A percentile compares a stretch with the other conserved stretches of the same genome.
Evolutionary conservation across 805 yeast species (phyloP).

Genomic region (Kazachstania taianensis): DNA sequence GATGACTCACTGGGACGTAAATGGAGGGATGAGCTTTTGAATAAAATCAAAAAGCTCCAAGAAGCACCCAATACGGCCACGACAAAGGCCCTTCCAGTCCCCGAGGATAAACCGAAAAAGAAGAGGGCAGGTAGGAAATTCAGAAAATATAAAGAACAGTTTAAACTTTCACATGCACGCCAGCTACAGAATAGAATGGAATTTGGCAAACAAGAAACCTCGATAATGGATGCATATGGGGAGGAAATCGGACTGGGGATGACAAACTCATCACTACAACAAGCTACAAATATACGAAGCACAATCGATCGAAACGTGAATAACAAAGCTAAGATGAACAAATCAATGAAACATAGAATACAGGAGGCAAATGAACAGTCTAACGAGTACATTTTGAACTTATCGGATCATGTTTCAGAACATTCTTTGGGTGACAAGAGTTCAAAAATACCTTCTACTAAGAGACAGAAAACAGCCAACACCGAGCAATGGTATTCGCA

Average conservation of each 20-base stretch:
- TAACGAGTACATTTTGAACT: conserved; percentile 8
- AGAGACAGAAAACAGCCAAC: neutral
- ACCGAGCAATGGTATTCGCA: conserved; percentile 5
- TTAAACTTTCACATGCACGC: conserved; percentile 69
- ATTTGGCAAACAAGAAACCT: conserved; percentile 67
- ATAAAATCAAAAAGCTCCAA: conserved; percentile 58
- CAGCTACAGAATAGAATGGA: conserved; percentile 77
- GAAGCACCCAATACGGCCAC: conserved; percentile 68
- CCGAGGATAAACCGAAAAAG: conserved; percentile 65
- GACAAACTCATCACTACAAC: conserved; percentile 30
- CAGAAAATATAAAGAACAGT: conserved; percentile 71
- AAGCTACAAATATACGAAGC: conserved; percentile 17
- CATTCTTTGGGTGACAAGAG: neutral
- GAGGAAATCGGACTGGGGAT: conserved; percentile 80
- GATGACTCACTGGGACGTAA: conserved; percentile 48
- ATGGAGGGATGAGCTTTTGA: conserved; percentile 50
- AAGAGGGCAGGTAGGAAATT: conserved; percentile 79
- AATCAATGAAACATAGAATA: conserved; percentile 46
- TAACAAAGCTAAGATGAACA: conserved; percentile 50
- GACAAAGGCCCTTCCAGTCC: conserved; percentile 63
- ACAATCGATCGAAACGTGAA: conserved; percentile 30
- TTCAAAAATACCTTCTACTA: too few relatives aligned
- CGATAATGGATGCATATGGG: conserved; percentile 54
- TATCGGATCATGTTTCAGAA: too few relatives aligned
- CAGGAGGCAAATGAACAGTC: conserved; percentile 17